phyloP scores from a whole-genome alignment of 1,284 basidiomycete genomes.

The Porogramme epimiltina region DNA sequence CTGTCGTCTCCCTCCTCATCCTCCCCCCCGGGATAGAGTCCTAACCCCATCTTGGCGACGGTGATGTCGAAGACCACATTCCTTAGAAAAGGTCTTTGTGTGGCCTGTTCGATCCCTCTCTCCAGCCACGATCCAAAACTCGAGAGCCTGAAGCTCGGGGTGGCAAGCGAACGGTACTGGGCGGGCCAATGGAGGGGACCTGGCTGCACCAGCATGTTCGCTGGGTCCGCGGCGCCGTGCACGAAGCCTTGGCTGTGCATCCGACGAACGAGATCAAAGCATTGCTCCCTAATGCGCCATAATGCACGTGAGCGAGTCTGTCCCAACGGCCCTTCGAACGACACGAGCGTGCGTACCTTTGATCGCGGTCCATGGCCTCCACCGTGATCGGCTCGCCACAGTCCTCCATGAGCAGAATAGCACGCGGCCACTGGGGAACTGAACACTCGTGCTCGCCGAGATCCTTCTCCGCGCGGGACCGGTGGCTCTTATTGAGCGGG shows the following conservation, averaged over 20 bases:
- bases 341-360: conserved; percentile 28
- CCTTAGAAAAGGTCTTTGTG: too few relatives aligned
- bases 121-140: conserved; percentile 45
- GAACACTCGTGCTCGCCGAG: not conserved
- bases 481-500: conserved; percentile 3
- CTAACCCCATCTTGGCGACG: too few relatives aligned
- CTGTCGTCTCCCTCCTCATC: conserved; percentile 2
- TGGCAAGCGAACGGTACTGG: conserved; percentile 20
- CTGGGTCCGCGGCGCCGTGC: conserved; percentile 42
- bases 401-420: conserved; percentile 51
- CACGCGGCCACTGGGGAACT: conserved; percentile 35
- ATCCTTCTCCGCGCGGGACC: conserved; percentile 5
- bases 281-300: conserved; percentile 34
- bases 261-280: conserved; percentile 41
- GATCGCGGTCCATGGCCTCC: conserved; percentile 31
- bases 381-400: conserved; percentile 42
- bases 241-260: conserved; percentile 43
- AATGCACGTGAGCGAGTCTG: not conserved
- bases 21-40: too few relatives aligned
- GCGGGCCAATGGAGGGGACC: conserved; percentile 43
- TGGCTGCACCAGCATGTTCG: conserved; percentile 49
- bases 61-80: too few relatives aligned
- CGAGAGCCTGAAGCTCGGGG: conserved; percentile 48
- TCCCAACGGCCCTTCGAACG: not conserved
- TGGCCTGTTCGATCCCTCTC: not conserved